These are phyloP conservation scores for Pichia cabralensis DNA, from an alignment of 805 yeast species.

Conservation along the genomic window DNA sequence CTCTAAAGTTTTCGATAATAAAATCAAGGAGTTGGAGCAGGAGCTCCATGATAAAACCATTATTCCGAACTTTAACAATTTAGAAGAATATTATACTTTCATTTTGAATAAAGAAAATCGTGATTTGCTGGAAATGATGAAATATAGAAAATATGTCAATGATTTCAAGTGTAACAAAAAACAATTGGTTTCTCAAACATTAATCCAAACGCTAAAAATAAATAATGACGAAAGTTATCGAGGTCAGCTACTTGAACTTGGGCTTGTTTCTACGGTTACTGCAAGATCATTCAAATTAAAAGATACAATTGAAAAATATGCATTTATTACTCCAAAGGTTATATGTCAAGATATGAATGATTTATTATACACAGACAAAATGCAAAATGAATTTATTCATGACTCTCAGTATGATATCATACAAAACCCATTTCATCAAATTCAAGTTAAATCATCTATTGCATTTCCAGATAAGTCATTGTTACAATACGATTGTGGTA, in stretches of 20 bases:
- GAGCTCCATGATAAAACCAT: constrained; percentile 23
- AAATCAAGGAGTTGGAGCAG: constrained; percentile 33
- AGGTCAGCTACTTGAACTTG: constrained; percentile 21
- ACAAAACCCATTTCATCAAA: constrained; percentile 57
- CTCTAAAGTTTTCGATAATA: constrained; percentile 32
- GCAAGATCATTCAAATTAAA: constrained; percentile 32
- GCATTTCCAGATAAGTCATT: constrained; percentile 95
- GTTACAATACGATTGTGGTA: constrained; percentile 94
- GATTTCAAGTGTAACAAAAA: constrained; percentile 48
- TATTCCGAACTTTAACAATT: constrained; percentile 27
- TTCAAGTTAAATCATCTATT: constrained; percentile 80
- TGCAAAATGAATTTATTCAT: constrained; percentile 21
- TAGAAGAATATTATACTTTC: constrained; percentile 51
- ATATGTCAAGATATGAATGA: constrained; percentile 67
- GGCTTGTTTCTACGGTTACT: constrained; percentile 32
- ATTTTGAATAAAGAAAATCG: constrained; percentile 42
- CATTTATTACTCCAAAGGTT: constrained; percentile 81
- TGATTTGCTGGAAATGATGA: constrained; percentile 40
- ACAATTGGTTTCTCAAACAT: constrained; percentile 62
- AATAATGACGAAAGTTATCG: constrained; percentile 22
- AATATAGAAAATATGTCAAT: constrained; percentile 55
- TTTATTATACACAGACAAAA: constrained; percentile 33
- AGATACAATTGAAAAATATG: constrained; percentile 58
- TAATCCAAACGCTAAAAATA: constrained; percentile 34
- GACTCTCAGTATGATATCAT: constrained; percentile 17